Percentiles rank a stretch among this genome's conserved stretches.
phyloP scores from a whole-genome alignment of 2,329 filamentous ascomycete species.

The Parastagonospora nodorum region DNA sequence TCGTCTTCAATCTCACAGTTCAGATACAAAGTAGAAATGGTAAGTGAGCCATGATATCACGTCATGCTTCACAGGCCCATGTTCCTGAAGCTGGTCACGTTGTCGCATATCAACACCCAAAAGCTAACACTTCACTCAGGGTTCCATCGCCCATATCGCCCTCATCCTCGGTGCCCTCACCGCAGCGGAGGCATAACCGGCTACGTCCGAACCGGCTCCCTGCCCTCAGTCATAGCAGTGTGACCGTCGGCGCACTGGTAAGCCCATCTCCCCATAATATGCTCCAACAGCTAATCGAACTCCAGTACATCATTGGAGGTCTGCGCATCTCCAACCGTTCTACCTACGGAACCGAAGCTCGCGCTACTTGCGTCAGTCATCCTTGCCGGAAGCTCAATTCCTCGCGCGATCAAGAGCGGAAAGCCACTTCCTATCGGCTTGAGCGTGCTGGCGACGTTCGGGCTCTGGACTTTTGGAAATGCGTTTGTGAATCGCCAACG shows the following conservation, averaged over 20 bases:
- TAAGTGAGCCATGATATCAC: background rate
- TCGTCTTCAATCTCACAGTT: background rate
- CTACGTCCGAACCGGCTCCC: conserved; percentile 80
- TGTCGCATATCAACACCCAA: too few relatives aligned
- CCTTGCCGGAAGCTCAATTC: conserved; percentile 81
- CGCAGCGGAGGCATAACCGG: conserved; percentile 85
- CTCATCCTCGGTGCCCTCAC: conserved; percentile 81
- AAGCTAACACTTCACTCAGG: background rate
- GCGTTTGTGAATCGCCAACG: conserved; percentile 55
- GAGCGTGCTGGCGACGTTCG: conserved; percentile 78
- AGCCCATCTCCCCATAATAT: conserved; percentile 9
- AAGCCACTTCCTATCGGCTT: conserved; percentile 86
- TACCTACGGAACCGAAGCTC: conserved; percentile 85
- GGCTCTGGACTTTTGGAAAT: conserved; percentile 77
- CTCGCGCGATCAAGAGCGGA: conserved; percentile 78
- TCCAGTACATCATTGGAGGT: conserved; percentile 74
- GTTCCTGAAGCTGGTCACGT: conserved; percentile 1
- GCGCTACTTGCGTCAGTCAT: conserved; percentile 87
- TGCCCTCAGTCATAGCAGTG: conserved; percentile 83
- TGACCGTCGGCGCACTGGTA: conserved; percentile 75
- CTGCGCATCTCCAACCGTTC: conserved; percentile 76
- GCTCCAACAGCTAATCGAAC: background rate
- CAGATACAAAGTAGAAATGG: background rate
- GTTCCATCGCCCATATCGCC: conserved; percentile 64
- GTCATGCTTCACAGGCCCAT: too few relatives aligned